These are phyloP conservation scores for Venturia oleaginea DNA, from an alignment of 2,329 filamentous ascomycete genomes.

Conservation along the genomic window DNA sequence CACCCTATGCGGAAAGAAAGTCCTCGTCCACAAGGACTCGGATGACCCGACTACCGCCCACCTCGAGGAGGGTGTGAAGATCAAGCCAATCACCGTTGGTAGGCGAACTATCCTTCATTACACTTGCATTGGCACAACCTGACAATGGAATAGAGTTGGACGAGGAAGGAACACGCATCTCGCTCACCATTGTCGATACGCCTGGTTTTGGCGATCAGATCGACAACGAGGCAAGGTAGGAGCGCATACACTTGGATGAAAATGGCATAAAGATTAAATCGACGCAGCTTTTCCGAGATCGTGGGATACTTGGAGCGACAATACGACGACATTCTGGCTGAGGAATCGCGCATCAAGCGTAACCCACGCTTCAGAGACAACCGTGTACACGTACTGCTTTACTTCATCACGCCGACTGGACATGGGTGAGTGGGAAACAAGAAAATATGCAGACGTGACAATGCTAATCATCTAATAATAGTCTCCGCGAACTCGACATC, in stretches of 20 bases:
- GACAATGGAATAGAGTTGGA: conserved; percentile 58
- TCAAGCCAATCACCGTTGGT: conserved; percentile 98
- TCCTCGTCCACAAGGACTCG: conserved; percentile 82
- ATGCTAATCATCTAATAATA: conserved; percentile 27
- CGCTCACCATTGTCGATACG: conserved; percentile 95
- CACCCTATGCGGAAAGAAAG: conserved; percentile 92
- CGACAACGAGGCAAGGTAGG: conserved; percentile 93
- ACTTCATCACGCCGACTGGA: conserved; percentile 98
- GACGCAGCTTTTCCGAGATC: conserved; percentile 81
- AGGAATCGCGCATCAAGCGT: conserved; percentile 99
- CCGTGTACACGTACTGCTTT: conserved; percentile 93
- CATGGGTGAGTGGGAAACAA: conserved; percentile 57
- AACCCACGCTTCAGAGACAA: conserved; percentile 99
- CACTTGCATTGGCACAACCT: background rate
- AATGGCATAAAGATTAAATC: conserved; percentile 19
- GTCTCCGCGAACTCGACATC: conserved; percentile 96
- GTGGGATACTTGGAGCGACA: conserved; percentile 97
- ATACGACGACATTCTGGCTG: conserved; percentile 98
- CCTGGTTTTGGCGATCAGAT: conserved; percentile 98
- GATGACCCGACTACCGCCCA: conserved; percentile 85
- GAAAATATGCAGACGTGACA: conserved; percentile 15
- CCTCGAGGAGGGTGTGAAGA: conserved; percentile 93
- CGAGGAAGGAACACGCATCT: conserved; percentile 96
- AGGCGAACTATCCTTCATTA: conserved; percentile 26
- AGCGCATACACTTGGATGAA: conserved; percentile 15